Conservation (phyloP, 257 asterid species). For the Scutellaria barbata region DNA sequence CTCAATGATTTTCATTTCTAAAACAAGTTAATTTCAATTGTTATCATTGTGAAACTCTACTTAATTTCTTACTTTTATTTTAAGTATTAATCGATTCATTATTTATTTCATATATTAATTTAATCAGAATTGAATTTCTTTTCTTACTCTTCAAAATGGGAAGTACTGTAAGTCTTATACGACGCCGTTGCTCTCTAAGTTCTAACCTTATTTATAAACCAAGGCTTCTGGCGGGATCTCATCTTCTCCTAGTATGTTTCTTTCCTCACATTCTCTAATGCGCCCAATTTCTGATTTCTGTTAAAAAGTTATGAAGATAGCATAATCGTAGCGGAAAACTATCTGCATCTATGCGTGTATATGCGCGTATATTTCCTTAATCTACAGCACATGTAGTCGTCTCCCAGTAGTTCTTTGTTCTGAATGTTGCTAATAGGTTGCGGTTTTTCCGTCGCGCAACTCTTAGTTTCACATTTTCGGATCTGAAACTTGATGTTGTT, state of each 20-base stretch:
- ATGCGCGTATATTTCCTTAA: neutral
- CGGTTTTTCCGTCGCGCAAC: neutral
- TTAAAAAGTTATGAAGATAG: neutral
- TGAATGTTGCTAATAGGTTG: conserved; percentile 5
- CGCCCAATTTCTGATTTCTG: neutral
- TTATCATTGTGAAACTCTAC: too few species aligned
- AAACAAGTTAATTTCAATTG: too few species aligned
- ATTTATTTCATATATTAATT: too few species aligned
- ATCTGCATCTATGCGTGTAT: neutral
- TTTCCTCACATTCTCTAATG: neutral
- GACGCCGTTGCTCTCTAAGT: conserved; percentile 5
- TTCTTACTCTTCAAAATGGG: too few species aligned
- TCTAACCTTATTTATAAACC: neutral
- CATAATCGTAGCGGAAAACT: neutral
- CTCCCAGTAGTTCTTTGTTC: neutral
- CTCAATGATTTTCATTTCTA: too few species aligned
- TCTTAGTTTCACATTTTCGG: neutral
- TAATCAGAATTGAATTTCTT: too few species aligned
- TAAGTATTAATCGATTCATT: neutral
- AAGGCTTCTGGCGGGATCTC: conserved; percentile 37
- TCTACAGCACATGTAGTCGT: neutral
- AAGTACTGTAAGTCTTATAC: neutral
- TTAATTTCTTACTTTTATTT: too few species aligned
- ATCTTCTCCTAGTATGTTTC: neutral
- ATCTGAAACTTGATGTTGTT: conserved; percentile 26